Conservation (phyloP, 2,329 filamentous ascomycete genomes). For the Colletotrichum euphorbiae region DNA sequence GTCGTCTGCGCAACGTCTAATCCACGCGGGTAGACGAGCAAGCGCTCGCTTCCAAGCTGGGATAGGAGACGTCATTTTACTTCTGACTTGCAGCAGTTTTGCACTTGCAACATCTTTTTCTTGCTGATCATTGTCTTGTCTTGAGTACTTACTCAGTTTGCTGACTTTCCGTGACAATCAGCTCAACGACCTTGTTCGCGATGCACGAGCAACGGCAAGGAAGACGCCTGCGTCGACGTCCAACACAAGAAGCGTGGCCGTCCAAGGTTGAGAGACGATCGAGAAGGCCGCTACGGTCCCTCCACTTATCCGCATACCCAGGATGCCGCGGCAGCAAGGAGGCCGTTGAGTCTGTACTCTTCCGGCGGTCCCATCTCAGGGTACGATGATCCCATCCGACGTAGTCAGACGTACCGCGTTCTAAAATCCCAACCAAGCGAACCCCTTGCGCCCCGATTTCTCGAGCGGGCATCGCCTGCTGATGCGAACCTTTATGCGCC, state of each 20-base stretch:
- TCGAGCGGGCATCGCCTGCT: constrained; percentile 61
- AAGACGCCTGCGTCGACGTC: constrained; percentile 84
- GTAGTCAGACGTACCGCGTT: constrained; percentile 62
- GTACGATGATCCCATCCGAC: constrained; percentile 60
- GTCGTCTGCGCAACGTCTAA: constrained; percentile 13
- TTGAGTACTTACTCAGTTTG: constrained; percentile 22
- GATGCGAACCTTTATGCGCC: constrained; percentile 63
- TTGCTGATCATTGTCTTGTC: not conserved
- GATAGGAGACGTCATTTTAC: not conserved
- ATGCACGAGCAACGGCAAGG: constrained; percentile 81
- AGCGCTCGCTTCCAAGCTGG: constrained; percentile 14
- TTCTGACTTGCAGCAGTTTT: constrained; percentile 19
- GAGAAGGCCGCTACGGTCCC: constrained; percentile 68
- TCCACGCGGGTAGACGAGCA: constrained; percentile 24
- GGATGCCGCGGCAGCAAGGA: constrained; percentile 54
- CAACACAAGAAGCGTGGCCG: constrained; percentile 88
- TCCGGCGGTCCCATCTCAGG: constrained; percentile 56
- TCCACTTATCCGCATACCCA: constrained; percentile 58
- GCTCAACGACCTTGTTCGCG: constrained; percentile 82
- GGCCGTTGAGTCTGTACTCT: constrained; percentile 64
- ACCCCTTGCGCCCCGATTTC: constrained; percentile 59
- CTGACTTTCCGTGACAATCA: constrained; percentile 47
- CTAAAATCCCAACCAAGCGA: constrained; percentile 67
- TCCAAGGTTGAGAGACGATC: constrained; percentile 80
- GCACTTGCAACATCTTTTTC: constrained; percentile 9